phyloP scores from a whole-genome alignment of 345 rosid genomes.

The Pelargonium nanum region DNA sequence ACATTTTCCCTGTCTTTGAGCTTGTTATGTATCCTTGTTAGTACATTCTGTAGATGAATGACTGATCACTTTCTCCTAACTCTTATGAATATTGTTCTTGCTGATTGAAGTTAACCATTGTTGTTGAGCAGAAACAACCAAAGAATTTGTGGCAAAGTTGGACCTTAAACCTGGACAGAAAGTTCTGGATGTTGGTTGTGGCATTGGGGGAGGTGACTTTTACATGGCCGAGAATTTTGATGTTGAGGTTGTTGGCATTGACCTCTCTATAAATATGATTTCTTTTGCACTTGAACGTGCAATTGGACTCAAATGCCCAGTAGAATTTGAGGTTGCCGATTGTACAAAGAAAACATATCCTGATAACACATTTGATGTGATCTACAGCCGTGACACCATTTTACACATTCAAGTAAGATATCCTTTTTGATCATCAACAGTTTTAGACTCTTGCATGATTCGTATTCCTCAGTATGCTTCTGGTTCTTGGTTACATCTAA shows the following conservation, averaged over 20 bases:
- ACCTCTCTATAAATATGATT: conserved; percentile 88
- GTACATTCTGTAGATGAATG: neutral
- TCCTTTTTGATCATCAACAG: conserved; percentile 15
- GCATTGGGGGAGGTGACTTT: conserved; percentile 98
- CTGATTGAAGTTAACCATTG: neutral
- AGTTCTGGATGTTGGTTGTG: conserved; percentile 97
- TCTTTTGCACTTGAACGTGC: conserved; percentile 93
- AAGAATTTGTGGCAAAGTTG: conserved; percentile 80
- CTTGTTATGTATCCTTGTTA: neutral
- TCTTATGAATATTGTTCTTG: neutral
- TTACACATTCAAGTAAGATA: conserved; percentile 68
- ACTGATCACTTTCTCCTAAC: neutral
- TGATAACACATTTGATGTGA: conserved; percentile 74
- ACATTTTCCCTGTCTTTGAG: too few relatives aligned
- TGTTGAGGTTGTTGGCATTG: conserved; percentile 86
- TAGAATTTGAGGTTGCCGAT: conserved; percentile 95
- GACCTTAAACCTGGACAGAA: conserved; percentile 88
- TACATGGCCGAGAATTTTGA: conserved; percentile 92
- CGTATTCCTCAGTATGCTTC: too few relatives aligned
- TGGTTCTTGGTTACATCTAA: too few relatives aligned
- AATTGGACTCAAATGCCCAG: conserved; percentile 72
- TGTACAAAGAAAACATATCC: conserved; percentile 84
- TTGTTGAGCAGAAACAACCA: conserved; percentile 62
- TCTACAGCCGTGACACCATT: conserved; percentile 96
- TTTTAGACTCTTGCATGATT: too few relatives aligned